A percentile compares a stretch with the other conserved stretches of the same genome.
Evolutionary conservation across 306 rosid genomes (phyloP).

Genomic region (Betula pendula): DNA sequence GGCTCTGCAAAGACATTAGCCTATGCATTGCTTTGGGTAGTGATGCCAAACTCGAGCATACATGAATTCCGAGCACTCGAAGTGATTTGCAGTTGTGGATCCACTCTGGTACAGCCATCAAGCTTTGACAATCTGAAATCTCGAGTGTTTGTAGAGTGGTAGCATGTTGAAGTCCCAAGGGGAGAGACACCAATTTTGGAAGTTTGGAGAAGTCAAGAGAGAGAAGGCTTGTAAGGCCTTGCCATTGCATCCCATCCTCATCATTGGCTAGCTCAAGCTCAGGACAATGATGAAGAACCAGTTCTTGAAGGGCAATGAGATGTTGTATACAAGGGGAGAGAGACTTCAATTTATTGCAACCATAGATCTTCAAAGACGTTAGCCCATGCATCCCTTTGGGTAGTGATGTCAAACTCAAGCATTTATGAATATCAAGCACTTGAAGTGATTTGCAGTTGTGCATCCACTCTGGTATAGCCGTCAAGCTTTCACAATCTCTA

Average conservation of each 20-base stretch:
- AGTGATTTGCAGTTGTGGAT: neutral
- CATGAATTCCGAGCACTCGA: rapidly evolving
- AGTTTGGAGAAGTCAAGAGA: rapidly evolving
- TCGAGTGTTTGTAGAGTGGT: neutral
- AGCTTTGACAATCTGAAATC: rapidly evolving
- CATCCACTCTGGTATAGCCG: neutral
- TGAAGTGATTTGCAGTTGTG: too few species aligned
- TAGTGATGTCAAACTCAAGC: too few species aligned
- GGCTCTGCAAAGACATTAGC: neutral
- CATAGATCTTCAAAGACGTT: too few species aligned
- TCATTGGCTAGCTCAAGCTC: constrained; percentile 6
- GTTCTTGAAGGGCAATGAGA: too few species aligned
- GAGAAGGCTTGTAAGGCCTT: neutral
- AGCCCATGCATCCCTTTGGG: too few species aligned
- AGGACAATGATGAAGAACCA: too few species aligned
- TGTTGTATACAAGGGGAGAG: too few species aligned
- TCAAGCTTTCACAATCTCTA: too few species aligned
- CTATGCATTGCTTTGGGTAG: neutral
- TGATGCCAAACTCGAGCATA: neutral
- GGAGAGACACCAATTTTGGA: constrained; percentile 7
- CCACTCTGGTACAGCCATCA: neutral
- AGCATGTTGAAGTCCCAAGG: constrained; percentile 4
- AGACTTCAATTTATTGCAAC: too few species aligned
- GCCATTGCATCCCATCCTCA: neutral
- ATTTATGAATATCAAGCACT: too few species aligned